Conservation (phyloP, 2,329 filamentous ascomycete species). For the Rhynchosporium secalis region DNA sequence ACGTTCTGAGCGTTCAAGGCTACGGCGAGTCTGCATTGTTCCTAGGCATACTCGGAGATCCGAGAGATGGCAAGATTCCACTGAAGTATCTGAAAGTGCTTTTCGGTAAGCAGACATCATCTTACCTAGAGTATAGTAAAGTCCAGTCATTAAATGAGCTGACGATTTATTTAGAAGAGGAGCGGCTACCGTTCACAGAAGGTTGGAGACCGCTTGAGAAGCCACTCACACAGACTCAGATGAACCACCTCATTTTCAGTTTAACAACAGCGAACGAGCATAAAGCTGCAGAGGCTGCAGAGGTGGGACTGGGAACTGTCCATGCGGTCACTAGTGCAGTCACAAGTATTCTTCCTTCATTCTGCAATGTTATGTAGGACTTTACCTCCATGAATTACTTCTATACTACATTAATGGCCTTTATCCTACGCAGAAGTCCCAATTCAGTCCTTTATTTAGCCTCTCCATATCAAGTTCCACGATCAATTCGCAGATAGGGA, state of each 20-base stretch:
- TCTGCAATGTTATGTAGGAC: conserved; percentile 24
- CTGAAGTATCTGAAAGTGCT: conserved; percentile 25
- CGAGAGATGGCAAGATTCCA: conserved; percentile 25
- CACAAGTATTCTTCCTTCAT: conserved; percentile 21
- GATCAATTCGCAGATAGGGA: no score
- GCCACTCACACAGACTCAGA: conserved; percentile 23
- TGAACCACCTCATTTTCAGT: conserved; percentile 29
- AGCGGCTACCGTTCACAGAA: conserved; percentile 26
- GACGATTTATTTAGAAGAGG: conserved; percentile 21
- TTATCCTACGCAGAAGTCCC: no score
- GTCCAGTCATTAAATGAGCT: neutral
- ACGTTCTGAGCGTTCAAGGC: neutral
- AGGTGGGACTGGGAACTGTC: conserved; percentile 25
- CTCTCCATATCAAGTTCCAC: no score
- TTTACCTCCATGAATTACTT: neutral
- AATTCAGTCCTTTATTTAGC: no score
- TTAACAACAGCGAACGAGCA: conserved; percentile 26
- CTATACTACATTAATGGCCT: no score
- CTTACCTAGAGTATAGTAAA: neutral
- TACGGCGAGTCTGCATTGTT: conserved; percentile 28
- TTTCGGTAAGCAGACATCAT: conserved; percentile 15
- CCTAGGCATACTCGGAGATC: conserved; percentile 22
- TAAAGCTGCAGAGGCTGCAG: conserved; percentile 23
- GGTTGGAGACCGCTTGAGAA: conserved; percentile 23
- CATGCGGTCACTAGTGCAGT: conserved; percentile 23